Percentiles rank a stretch among this genome's conserved stretches.
Conservation (phyloP, 2,329 filamentous ascomycete species). For the Gaeumannomyces tritici region DNA sequence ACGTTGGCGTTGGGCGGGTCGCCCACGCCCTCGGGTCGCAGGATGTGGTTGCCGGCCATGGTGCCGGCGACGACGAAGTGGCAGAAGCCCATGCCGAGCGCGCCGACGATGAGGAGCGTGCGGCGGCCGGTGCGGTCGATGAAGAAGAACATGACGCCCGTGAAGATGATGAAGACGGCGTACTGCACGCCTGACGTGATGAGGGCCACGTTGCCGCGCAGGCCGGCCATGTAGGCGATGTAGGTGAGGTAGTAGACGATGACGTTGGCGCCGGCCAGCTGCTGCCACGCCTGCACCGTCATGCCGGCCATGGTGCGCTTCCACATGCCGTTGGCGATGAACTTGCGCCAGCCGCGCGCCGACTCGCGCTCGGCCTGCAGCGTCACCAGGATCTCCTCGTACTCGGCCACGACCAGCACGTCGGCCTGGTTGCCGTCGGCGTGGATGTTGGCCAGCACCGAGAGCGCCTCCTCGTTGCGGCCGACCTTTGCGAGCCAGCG, state of each 20-base stretch:
- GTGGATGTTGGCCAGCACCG: conserved; percentile 46
- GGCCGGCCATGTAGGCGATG: conserved; percentile 49
- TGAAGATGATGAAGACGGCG: conserved; percentile 32
- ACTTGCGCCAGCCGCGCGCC: conserved; percentile 25
- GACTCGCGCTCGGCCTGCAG: conserved; percentile 25
- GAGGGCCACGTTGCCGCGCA: conserved; percentile 33
- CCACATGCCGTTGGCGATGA: conserved; percentile 43
- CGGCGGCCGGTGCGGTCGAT: conserved; percentile 27
- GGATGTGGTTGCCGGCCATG: conserved; percentile 27
- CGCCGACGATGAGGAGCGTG: conserved; percentile 10
- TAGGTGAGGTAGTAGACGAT: conserved; percentile 52
- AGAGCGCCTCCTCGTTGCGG: conserved; percentile 13
- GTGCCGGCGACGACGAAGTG: conserved; percentile 32
- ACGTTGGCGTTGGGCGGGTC: conserved; percentile 31
- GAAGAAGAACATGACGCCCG: conserved; percentile 29
- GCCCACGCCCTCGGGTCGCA: conserved; percentile 21
- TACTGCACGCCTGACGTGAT: conserved; percentile 33
- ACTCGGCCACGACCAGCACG: conserved; percentile 46
- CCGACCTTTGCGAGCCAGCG: conserved; percentile 5
- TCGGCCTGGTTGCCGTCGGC: conserved; percentile 43
- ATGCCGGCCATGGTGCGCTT: conserved; percentile 44
- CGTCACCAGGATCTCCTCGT: conserved; percentile 38
- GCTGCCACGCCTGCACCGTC: conserved; percentile 48
- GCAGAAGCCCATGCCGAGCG: conserved; percentile 15
- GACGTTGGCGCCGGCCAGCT: conserved; percentile 41